Conservation (phyloP, 352 stramenopile species). For the Pythium chondricola region DNA sequence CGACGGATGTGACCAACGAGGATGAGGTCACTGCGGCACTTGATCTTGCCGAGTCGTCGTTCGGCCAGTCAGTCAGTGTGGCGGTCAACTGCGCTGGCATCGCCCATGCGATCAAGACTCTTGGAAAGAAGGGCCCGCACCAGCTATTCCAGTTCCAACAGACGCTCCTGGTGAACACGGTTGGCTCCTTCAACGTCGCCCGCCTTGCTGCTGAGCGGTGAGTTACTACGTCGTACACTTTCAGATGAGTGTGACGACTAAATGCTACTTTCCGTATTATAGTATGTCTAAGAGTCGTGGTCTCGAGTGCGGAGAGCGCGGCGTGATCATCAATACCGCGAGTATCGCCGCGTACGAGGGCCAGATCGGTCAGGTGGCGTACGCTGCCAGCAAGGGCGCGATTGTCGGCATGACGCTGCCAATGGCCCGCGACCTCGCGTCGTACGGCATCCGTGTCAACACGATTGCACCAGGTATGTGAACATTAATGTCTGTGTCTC, state of each 20-base stretch:
- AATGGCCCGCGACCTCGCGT: slow-evolving; percentile 92
- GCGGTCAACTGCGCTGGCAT: slow-evolving; percentile 96
- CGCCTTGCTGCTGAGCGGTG: slow-evolving; percentile 92
- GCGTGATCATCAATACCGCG: slow-evolving; percentile 98
- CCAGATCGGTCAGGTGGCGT: slow-evolving; percentile 95
- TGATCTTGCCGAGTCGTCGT: slow-evolving; percentile 87
- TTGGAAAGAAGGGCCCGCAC: slow-evolving; percentile 91
- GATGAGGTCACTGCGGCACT: slow-evolving; percentile 86
- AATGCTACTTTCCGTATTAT: too few species aligned
- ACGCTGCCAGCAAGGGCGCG: slow-evolving; percentile 95
- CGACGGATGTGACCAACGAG: slow-evolving; percentile 85
- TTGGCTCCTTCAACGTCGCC: slow-evolving; percentile 97
- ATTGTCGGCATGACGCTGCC: slow-evolving; percentile 97
- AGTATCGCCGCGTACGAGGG: slow-evolving; percentile 98
- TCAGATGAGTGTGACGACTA: too few species aligned
- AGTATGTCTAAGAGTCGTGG: slow-evolving; percentile 83
- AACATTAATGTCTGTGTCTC: too few species aligned
- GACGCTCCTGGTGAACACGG: slow-evolving; percentile 95
- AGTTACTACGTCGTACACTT: background rate
- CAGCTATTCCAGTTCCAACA: slow-evolving; percentile 91
- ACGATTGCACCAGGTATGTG: slow-evolving; percentile 90
- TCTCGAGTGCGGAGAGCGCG: slow-evolving; percentile 81
- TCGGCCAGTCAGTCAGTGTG: slow-evolving; percentile 91
- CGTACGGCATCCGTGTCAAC: slow-evolving; percentile 94
- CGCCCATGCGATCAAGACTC: slow-evolving; percentile 87